Evolutionary conservation across 257 asterid species (phyloP), one percentile per base, ranked within the genome.

Genomic region (Solanum sparsipilum): DNA sequence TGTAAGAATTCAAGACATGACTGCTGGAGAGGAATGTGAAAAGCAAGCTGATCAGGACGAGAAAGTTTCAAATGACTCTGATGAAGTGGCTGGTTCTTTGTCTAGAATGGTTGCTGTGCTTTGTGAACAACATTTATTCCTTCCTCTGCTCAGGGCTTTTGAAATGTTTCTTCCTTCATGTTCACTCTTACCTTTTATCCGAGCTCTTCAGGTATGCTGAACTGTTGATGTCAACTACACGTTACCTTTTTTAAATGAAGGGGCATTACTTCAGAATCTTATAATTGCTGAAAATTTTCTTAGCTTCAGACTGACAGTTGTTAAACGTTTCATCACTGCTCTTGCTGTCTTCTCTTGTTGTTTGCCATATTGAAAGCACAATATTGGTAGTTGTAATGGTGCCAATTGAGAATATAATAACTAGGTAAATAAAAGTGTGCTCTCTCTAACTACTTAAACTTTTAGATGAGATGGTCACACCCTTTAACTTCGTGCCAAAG

Each of bases 121-220:
- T 76, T 96, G 98, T 90, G 99, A 96, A 91, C 98, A 97, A 90
- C 94, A 89, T 65, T 92, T 96, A 88, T 96, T 96, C 91, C 97
- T 94, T 87, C 99, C 99, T 71, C 91, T 97, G 90, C 95, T 97
- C 31, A 95, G 94, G 92, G 99, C 99, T 84, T 97, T 97, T 86
- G 99, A 97, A 89, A 94, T 97, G 93, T 97, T 96, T 92, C 98
- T 97, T 85, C 99, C 99, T n/a, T 95, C 98, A 73, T 95, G 99
- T 93, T 97, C 98, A 79, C 94, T 97, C 91, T 91, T 97, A 91
- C 98, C 99, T 86, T 97, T 96, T 88, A 89, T 96, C 87, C 98
- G 98, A 87, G 95, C 98, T 70, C 99, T 97, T 87, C 99, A 97
- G 99, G 99, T 97, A 91, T 90, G 93, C 91, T 89, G 63, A 36